These are phyloP conservation scores for Aspergillus carbonarius DNA, from an alignment of 2,329 filamentous ascomycete genomes.

Conservation along the genomic window DNA sequence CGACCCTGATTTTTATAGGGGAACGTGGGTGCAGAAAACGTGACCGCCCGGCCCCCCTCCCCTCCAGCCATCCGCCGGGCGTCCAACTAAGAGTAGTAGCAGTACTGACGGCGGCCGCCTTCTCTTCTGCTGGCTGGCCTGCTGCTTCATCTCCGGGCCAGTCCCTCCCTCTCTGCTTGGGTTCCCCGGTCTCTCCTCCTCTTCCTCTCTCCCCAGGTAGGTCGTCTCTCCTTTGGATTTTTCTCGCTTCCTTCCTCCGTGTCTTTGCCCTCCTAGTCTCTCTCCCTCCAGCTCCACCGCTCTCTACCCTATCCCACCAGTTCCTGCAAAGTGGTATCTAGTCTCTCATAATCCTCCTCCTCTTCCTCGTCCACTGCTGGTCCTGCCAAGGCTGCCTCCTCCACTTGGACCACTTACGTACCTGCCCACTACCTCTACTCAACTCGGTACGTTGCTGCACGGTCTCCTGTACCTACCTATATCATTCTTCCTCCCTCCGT, in stretches of 20 bases:
- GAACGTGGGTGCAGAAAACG: constrained; percentile 13
- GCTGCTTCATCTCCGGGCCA: not conserved
- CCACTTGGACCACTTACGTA: constrained; percentile 8
- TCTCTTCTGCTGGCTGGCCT: not conserved
- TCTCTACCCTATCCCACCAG: not conserved
- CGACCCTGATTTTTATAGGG: not conserved
- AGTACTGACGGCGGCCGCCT: not conserved
- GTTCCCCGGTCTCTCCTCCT: constrained; percentile 8
- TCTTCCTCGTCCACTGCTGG: not conserved
- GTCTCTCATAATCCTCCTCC: not conserved
- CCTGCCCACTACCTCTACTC: constrained; percentile 2
- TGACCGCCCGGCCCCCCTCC: constrained; percentile 6
- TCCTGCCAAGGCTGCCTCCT: constrained; percentile 4
- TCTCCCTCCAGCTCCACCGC: constrained; percentile 2
- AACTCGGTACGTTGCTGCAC: not conserved
- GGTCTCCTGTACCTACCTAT: constrained; percentile 1
- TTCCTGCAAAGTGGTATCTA: not conserved
- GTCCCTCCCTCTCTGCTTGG: constrained; percentile 14
- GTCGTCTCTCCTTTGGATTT: not conserved
- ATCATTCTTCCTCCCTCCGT: not conserved
- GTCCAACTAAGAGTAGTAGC: too few species aligned
- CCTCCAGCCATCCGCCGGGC: not conserved
- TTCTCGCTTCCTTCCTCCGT: not conserved
- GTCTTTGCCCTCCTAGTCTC: not conserved
- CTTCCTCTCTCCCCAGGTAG: constrained; percentile 1